Conservation (phyloP, 1,284 basidiomycete genomes). For the Trichosporon sp. region DNA sequence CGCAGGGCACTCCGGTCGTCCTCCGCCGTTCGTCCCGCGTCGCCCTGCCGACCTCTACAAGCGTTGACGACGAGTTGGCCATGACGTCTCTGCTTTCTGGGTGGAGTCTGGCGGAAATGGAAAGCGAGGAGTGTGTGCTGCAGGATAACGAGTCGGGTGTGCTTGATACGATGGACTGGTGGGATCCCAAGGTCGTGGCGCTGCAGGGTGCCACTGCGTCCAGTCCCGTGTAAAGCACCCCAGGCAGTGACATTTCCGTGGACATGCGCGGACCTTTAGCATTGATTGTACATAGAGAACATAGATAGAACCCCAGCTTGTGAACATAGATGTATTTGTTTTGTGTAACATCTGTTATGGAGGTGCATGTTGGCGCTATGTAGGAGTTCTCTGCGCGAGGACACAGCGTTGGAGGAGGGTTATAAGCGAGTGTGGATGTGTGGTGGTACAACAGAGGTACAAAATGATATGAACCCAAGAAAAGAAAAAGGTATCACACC, state of each 20-base stretch:
- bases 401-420: no score
- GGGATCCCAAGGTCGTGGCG: neutral
- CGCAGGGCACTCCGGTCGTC: neutral
- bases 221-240: no score
- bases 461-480: neutral
- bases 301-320: no score
- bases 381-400: no score
- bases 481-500: neutral
- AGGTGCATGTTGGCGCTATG: no score
- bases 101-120: neutral
- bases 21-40: neutral
- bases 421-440: neutral
- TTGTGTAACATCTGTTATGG: neutral
- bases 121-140: neutral
- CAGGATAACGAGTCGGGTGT: conserved; percentile 17
- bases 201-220: no score
- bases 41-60: no score
- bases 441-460: neutral
- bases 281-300: no score
- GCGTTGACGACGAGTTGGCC: neutral
- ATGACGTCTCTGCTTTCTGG: neutral
- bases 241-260: no score
- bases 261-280: no score
- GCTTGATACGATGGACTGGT: conserved; percentile 15
- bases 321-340: neutral